Percentiles rank a stretch among this genome's conserved stretches.
Conservation (phyloP, 352 stramenopile genomes). For the Pythium pectinolyticum region DNA sequence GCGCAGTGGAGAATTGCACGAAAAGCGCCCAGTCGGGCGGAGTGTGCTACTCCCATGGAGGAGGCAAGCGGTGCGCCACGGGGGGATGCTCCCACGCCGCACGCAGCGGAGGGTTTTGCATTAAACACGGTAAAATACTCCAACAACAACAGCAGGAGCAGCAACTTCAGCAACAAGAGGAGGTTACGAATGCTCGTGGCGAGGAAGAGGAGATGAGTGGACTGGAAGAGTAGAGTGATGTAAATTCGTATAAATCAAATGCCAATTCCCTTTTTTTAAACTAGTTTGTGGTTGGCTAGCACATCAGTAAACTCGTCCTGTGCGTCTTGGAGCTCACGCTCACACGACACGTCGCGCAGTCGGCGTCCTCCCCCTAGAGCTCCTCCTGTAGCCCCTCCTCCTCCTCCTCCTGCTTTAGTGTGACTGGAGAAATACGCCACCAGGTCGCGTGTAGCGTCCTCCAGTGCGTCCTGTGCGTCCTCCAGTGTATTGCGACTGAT, state of each 20-base stretch:
- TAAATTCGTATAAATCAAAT: no score
- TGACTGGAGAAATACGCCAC: constrained; percentile 28
- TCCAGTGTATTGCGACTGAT: constrained; percentile 40
- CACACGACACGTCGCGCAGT: constrained; percentile 43
- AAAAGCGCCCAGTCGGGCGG: constrained; percentile 82
- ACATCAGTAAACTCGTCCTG: constrained; percentile 38
- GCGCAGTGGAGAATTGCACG: constrained; percentile 65
- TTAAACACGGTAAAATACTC: constrained; percentile 80
- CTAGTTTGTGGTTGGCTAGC: constrained; percentile 10
- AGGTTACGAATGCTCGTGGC: no score
- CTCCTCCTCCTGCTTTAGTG: no score
- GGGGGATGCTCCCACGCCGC: constrained; percentile 75
- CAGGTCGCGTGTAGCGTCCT: constrained; percentile 30
- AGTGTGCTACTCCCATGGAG: constrained; percentile 84
- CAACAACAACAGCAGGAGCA: constrained; percentile 29
- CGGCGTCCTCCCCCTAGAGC: background rate
- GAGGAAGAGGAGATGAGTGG: no score
- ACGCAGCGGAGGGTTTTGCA: constrained; percentile 79
- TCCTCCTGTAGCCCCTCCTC: no score
- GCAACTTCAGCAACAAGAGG: no score
- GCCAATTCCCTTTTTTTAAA: background rate
- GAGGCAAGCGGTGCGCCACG: constrained; percentile 78
- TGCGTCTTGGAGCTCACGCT: constrained; percentile 39
- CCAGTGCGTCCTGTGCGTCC: constrained; percentile 46
- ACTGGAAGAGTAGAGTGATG: no score